These are phyloP conservation scores for Cryptosporidium parvum DNA, from an alignment of 169 alveolate species.

Conservation along the genomic window DNA sequence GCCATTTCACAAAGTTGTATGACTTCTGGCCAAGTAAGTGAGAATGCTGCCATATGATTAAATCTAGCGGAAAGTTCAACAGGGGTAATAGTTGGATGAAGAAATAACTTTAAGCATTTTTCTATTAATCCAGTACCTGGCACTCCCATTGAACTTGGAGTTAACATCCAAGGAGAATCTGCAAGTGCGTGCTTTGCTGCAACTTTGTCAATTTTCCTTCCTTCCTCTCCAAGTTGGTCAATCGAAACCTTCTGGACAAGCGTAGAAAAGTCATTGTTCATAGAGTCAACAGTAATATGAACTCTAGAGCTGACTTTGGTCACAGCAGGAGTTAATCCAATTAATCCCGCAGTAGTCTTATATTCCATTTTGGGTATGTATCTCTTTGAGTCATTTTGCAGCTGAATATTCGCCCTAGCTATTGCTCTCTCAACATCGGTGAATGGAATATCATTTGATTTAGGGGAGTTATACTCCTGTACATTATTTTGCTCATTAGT, in stretches of 20 bases:
- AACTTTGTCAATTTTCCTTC: slow-evolving; percentile 87
- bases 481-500: not conserved
- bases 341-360: slow-evolving; percentile 70
- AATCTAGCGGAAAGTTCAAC: slow-evolving; percentile 72
- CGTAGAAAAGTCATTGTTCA: slow-evolving; percentile 86
- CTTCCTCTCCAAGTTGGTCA: slow-evolving; percentile 91
- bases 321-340: slow-evolving; percentile 53
- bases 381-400: slow-evolving; percentile 30
- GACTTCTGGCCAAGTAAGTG: slow-evolving; percentile 85
- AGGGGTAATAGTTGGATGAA: slow-evolving; percentile 66
- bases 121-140: slow-evolving; percentile 62
- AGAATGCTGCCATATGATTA: slow-evolving; percentile 47
- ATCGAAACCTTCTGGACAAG: slow-evolving; percentile 89
- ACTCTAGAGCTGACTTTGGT: slow-evolving; percentile 71
- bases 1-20: slow-evolving; percentile 81
- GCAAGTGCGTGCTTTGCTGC: slow-evolving; percentile 81
- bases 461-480: not conserved
- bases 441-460: slow-evolving; percentile 37
- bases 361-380: slow-evolving; percentile 64
- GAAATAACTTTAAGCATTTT: slow-evolving; percentile 53
- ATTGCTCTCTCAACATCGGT: slow-evolving; percentile 72
- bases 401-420: slow-evolving; percentile 59
- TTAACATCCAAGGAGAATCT: slow-evolving; percentile 62
- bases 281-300: slow-evolving; percentile 60
- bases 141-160: slow-evolving; percentile 41